phyloP scores from a whole-genome alignment of 495 filamentous ascomycete species.

The Trichocladium antarcticum region DNA sequence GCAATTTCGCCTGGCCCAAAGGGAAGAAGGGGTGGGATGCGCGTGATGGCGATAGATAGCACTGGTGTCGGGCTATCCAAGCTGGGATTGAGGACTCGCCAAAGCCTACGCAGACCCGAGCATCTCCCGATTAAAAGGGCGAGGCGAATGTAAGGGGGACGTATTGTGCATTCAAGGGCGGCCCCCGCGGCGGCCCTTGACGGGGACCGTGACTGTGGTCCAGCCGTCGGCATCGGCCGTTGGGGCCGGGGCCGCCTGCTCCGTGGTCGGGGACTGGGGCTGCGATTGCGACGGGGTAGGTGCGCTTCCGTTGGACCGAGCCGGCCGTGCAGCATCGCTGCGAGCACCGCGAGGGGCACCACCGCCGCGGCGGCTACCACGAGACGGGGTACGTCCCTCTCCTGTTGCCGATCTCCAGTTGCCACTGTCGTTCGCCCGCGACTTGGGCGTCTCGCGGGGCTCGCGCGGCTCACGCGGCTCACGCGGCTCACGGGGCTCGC shows the following conservation, averaged over 20 bases:
- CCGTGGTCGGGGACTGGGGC: constrained; percentile 22
- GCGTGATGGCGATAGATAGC: constrained; percentile 6
- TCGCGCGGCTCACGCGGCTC: constrained; percentile 23
- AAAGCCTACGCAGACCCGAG: neutral
- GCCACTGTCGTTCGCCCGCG: constrained; percentile 38
- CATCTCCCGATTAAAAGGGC: neutral
- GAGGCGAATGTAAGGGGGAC: neutral
- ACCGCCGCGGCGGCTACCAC: constrained; percentile 30
- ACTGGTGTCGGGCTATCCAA: constrained; percentile 17
- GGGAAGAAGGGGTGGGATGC: neutral
- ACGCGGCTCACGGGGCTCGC: constrained; percentile 18
- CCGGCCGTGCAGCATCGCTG: constrained; percentile 28
- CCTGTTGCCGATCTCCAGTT: constrained; percentile 42
- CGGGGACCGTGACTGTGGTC: constrained; percentile 66
- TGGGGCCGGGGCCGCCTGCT: constrained; percentile 22
- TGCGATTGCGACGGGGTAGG: constrained; percentile 23
- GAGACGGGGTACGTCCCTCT: constrained; percentile 29
- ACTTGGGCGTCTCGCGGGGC: constrained; percentile 25
- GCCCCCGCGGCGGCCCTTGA: constrained; percentile 37
- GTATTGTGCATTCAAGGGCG: constrained; percentile 23
- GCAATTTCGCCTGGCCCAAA: neutral
- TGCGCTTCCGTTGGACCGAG: constrained; percentile 36
- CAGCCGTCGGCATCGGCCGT: constrained; percentile 59
- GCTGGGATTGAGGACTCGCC: neutral
- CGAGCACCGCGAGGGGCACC: constrained; percentile 36